A percentile compares a stretch with the other conserved stretches of the same genome.
Conservation (phyloP, 805 yeast genomes). For the Metschnikowia amazonensis region DNA sequence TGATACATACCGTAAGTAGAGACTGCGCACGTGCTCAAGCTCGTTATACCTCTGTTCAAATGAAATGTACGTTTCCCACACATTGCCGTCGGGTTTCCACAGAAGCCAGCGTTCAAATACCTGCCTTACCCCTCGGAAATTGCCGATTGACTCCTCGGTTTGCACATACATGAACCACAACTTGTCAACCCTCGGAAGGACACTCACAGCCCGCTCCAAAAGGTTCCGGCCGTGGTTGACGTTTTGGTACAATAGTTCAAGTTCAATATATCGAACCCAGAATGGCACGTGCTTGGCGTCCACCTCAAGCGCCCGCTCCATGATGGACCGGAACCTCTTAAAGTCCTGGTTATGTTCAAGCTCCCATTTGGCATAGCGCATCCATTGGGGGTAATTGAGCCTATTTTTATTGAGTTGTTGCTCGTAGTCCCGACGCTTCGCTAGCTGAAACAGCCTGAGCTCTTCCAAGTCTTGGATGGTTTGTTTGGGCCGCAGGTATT, state of each 20-base stretch:
- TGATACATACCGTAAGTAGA: constrained; percentile 50
- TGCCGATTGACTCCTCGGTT: constrained; percentile 74
- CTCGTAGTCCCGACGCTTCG: constrained; percentile 80
- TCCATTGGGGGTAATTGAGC: constrained; percentile 82
- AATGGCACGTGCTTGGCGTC: constrained; percentile 72
- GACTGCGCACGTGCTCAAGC: constrained; percentile 48
- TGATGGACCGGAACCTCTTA: constrained; percentile 76
- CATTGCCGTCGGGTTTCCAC: constrained; percentile 66
- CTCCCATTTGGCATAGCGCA: constrained; percentile 88
- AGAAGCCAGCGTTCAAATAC: constrained; percentile 77
- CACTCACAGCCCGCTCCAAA: constrained; percentile 69
- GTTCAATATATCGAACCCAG: constrained; percentile 80
- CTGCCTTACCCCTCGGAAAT: constrained; percentile 55
- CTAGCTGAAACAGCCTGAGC: constrained; percentile 65
- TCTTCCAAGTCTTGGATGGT: constrained; percentile 75
- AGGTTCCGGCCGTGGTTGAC: constrained; percentile 87
- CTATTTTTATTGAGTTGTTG: constrained; percentile 83
- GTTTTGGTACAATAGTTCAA: constrained; percentile 67
- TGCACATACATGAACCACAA: constrained; percentile 82
- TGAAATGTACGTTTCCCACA: constrained; percentile 71
- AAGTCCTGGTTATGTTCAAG: constrained; percentile 68
- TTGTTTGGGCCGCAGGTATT: constrained; percentile 39
- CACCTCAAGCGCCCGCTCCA: constrained; percentile 81
- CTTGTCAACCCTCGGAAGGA: constrained; percentile 76
- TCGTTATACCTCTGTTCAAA: constrained; percentile 70